Evolutionary conservation across 2,329 filamentous ascomycete species (phyloP), one percentile per base, ranked within the genome.

Genomic region (Didymella sp.): DNA sequence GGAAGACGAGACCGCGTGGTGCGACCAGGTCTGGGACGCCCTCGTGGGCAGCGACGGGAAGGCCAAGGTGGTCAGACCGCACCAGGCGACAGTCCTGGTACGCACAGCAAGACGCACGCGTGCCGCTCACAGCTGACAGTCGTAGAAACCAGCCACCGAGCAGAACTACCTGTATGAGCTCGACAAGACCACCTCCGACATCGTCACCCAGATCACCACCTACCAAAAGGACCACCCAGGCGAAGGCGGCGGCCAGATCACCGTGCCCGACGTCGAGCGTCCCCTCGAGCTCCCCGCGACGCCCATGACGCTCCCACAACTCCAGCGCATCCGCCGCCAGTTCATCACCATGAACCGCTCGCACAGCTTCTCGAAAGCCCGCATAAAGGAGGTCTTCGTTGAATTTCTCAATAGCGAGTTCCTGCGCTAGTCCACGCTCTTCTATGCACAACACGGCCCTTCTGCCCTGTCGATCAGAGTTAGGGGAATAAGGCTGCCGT

Each of bases 161-260:
- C 80, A 84, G 53, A 89, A 93, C 70, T 93, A 92, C 73, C 81
- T 96, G 49, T 92, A 95, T 73, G 83, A 91, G 58, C 81, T 96
- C 22, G 91, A 96, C 75, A 86, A 86, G 61, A 87, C 87, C 71
- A 94, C 91, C 7, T 91, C 92, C 65, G 89, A 89, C 51, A 85
- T 96, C 27, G 83, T 95, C 50, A 85, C 86, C 65, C 81, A 82
- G 53, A 87, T 96, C 33, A 76, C 90, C 54, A 85, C 89, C 44
- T 87, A 86, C 78, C 85, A 90, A 72, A 83, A 85, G 58, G 82
- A 86, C 54, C 87, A 91, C 50, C 73, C 78, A 7, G 84, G 82
- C 1, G 88, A 89, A 60, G 85, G 82, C 22, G 86, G 86, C 7
- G 84, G 82, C 19, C 81, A 85, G 61, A 82, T 91, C 25, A 75